Percentiles rank a stretch among this genome's conserved stretches.
Conservation (phyloP, 306 rosid genomes). For the Dicorynia guianensis region DNA sequence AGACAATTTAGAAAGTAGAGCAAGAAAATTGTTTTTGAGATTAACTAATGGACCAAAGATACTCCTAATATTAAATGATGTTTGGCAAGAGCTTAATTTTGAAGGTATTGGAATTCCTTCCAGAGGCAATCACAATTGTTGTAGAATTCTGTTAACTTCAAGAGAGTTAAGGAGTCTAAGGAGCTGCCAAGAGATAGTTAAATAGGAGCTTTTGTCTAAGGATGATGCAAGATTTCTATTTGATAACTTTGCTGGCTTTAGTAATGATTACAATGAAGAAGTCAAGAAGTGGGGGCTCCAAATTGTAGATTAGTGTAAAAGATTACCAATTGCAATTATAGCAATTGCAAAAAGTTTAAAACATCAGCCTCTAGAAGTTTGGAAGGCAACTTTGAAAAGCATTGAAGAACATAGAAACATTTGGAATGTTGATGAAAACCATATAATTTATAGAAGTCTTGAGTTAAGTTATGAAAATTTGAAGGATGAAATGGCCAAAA, state of each 20-base stretch:
- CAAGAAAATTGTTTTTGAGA: background rate
- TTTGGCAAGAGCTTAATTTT: background rate
- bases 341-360: background rate
- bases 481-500: too few relatives aligned
- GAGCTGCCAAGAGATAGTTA: background rate
- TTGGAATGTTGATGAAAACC: too few relatives aligned
- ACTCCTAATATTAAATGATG: background rate
- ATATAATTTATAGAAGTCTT: too few relatives aligned
- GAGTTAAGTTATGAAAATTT: too few relatives aligned
- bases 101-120: background rate
- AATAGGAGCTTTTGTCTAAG: background rate
- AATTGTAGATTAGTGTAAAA: background rate
- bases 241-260: background rate
- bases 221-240: background rate
- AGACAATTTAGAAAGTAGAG: background rate
- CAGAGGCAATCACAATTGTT: background rate
- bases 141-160: background rate
- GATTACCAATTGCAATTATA: background rate
- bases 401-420: too few relatives aligned
- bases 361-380: background rate
- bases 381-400: background rate
- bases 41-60: background rate
- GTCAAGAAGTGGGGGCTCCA: background rate
- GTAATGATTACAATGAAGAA: background rate
- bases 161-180: background rate